Base-by-base conservation (phyloP, 208 protist genomes). In the Crithidia brevicula region DNA sequence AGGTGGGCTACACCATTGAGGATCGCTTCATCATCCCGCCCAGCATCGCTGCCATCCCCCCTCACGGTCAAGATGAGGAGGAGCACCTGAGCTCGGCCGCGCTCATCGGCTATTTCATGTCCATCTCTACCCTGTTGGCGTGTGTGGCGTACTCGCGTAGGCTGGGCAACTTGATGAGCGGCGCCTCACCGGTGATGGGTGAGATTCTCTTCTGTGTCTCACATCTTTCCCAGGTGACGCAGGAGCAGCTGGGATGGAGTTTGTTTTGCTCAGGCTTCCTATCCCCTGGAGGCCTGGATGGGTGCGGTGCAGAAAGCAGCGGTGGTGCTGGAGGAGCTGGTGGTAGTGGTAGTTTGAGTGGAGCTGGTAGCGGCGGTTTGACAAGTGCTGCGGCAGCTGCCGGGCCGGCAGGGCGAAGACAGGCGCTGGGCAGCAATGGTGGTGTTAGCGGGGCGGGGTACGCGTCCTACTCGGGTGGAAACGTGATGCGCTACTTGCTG, bases 231-330 rank as follows among this genome's bases (percentile, higher is more conserved):
- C 61, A 70, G 47, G 70, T 70, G 56, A 76, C 70, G 46, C 70
- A 69, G 27, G 70, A 76, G 56, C 70, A 76, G 56, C 70, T 76
- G 33, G 70, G 70, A n/a, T 76, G 70, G 70, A 65, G 56, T 33
- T 20, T 70, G 8, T 76, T 70, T 47, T 76, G 23, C 62, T 57
- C 16, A 1, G 70, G 70, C 0, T 65, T 76, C 40, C 25, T 70
- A 40, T 45, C 70, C 1, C 53, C 62, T 9, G 49, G 38, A 28
- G 25, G 45, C 3, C 38, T 64, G 8, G 62, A 76, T 23, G 52
- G 61, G 56, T 27, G 46, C 27, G 27, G 38, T 46, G 23, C n/a
- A 33, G 62, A 70, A 18, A 27, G 52, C 42, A 31, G 53, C 27
- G 15, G 30, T 11, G 28, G 18, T 20, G 49, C 42, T 11, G 25